These are phyloP conservation scores for Arachis monticola DNA, from an alignment of 331 rosid species.

Conservation along the genomic window DNA sequence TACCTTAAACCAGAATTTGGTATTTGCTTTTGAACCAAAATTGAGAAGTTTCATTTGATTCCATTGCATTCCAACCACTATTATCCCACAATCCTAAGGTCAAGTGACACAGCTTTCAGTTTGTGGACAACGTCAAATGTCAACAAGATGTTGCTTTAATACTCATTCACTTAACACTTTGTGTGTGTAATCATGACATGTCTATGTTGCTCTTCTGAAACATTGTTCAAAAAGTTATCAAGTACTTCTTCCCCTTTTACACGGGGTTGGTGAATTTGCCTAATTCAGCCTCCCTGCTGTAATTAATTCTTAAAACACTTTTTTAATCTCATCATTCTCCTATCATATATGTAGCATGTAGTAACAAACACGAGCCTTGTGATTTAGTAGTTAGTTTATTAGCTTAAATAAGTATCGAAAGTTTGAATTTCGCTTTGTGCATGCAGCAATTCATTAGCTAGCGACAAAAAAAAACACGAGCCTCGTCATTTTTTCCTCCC, in stretches of 20 bases:
- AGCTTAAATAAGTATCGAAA: no score
- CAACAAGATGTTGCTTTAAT: slow-evolving; percentile 23
- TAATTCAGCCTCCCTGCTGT: neutral
- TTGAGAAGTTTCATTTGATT: slow-evolving; percentile 22
- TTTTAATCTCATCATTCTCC: neutral
- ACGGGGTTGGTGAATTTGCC: slow-evolving; percentile 31
- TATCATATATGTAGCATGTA: neutral
- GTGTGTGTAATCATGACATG: slow-evolving; percentile 37
- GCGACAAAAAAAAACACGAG: neutral
- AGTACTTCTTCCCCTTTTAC: slow-evolving; percentile 20
- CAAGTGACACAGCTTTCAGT: slow-evolving; percentile 32
- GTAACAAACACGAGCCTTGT: neutral
- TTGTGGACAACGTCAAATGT: slow-evolving; percentile 39
- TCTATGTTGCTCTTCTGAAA: slow-evolving; percentile 2
- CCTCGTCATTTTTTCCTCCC: neutral
- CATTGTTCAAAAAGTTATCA: slow-evolving; percentile 26
- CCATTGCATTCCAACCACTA: slow-evolving; percentile 18
- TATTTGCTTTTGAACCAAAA: slow-evolving; percentile 43
- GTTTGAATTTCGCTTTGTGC: no score
- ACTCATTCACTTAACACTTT: slow-evolving; percentile 13
- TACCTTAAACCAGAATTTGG: slow-evolving; percentile 35
- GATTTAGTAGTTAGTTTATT: neutral
- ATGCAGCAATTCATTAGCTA: no score
- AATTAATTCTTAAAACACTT: neutral
- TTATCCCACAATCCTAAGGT: slow-evolving; percentile 26